Evolutionary conservation across 2,329 filamentous ascomycete genomes (phyloP).

Genomic region (Penicillium sp.): DNA sequence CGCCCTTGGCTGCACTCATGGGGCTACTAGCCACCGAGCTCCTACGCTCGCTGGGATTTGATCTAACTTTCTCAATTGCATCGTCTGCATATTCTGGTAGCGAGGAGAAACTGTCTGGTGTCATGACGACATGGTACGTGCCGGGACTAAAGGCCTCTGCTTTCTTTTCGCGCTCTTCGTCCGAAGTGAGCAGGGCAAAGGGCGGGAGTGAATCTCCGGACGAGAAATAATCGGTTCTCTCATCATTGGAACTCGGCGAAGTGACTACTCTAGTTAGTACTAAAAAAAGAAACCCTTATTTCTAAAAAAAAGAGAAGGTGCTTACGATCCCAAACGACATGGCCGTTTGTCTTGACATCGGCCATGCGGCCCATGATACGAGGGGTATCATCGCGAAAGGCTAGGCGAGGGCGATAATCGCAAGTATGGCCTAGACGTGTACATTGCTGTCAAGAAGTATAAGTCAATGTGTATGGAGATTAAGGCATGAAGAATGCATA

Average conservation of each 20-base stretch:
- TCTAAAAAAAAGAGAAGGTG: constrained; percentile 5
- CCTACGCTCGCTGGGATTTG: constrained; percentile 19
- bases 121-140: constrained; percentile 56
- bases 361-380: constrained; percentile 52
- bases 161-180: constrained; percentile 59
- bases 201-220: constrained; percentile 51
- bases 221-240: constrained; percentile 29
- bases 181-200: constrained; percentile 53
- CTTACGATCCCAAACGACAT: constrained; percentile 58
- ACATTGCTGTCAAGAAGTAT: constrained; percentile 46
- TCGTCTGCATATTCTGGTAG: constrained; percentile 52
- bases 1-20: constrained; percentile 26
- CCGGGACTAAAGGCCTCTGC: constrained; percentile 52
- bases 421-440: constrained; percentile 55
- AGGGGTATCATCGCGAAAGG: constrained; percentile 55
- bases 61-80: constrained; percentile 26
- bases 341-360: constrained; percentile 52
- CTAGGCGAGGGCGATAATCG: constrained; percentile 57
- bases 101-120: constrained; percentile 53
- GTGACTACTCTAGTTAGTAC: constrained; percentile 27
- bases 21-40: constrained; percentile 29
- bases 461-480: constrained; percentile 3
- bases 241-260: constrained; percentile 28
- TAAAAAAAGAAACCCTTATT: not conserved
- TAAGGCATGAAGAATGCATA: constrained; percentile 32